Conservation (phyloP, 1,139 yeast genomes). For the Arxiozyma bovina region DNA sequence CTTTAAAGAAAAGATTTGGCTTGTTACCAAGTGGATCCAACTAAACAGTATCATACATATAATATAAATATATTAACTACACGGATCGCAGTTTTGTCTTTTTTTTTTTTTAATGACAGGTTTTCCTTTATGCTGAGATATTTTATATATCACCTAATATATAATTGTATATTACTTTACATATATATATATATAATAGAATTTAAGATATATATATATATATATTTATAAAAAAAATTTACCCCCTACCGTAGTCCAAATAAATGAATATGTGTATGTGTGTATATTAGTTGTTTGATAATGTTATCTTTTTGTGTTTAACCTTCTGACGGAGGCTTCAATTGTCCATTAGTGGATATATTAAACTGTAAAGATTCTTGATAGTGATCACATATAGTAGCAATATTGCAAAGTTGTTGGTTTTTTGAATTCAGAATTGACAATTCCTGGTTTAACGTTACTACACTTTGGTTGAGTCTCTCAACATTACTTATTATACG, state of each 20-base stretch:
- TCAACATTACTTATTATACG: conserved; percentile 75
- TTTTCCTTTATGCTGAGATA: too few species aligned
- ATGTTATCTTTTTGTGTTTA: not conserved
- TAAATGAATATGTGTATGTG: not conserved
- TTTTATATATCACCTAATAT: not conserved
- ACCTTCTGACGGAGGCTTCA: conserved; percentile 43
- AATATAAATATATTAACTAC: not conserved
- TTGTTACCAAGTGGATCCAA: conserved; percentile 37
- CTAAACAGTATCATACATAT: not conserved
- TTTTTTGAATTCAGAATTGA: conserved; percentile 44
- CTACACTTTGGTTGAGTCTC: conserved; percentile 62
- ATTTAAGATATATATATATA: not conserved
- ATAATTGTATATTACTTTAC: not conserved
- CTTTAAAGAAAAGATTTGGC: conserved; percentile 89
- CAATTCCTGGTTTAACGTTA: conserved; percentile 43
- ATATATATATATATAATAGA: not conserved
- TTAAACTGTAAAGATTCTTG: conserved; percentile 64
- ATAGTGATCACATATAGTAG: conserved; percentile 79
- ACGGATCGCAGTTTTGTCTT: too few species aligned
- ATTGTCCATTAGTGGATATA: conserved; percentile 60
- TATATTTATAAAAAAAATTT: not conserved
- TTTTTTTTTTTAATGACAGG: too few species aligned
- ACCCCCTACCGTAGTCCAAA: too few species aligned
- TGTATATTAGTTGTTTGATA: not conserved
- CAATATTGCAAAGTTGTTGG: conserved; percentile 63